Conservation (phyloP, 208 protist species). For the Plasmodiophora brassicae region DNA sequence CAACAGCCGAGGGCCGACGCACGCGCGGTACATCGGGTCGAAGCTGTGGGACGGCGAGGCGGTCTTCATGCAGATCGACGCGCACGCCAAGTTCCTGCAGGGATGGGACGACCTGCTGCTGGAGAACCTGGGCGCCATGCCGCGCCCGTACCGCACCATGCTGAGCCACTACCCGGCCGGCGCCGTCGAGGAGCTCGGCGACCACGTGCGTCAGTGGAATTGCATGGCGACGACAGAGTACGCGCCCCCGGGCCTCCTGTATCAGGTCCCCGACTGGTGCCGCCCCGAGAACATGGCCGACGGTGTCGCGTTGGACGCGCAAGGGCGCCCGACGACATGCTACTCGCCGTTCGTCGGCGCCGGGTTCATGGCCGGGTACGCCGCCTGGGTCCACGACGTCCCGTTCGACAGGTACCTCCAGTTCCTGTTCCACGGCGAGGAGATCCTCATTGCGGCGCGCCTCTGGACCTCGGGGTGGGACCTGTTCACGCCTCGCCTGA, state of each 20-base stretch:
- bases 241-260: not conserved
- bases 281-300: not conserved
- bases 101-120: constrained; percentile 1
- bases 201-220: not conserved
- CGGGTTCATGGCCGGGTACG: not conserved
- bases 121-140: not conserved
- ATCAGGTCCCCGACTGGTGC: constrained; percentile 13
- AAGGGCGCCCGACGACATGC: not conserved
- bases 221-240: constrained; percentile 22
- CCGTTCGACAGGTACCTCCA: constrained; percentile 1
- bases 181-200: not conserved
- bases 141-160: not conserved
- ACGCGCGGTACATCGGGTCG: constrained; percentile 1
- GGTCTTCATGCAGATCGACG: constrained; percentile 22
- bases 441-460: not conserved
- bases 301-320: not conserved
- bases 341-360: constrained; percentile 20
- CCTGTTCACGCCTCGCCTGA: constrained; percentile 14
- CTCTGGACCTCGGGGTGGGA: constrained; percentile 1
- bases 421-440: constrained; percentile 26
- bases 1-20: not conserved
- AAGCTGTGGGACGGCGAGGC: constrained; percentile 18
- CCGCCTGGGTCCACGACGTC: not conserved
- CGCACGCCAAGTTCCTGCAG: constrained; percentile 11
- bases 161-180: not conserved